A percentile compares a stretch with the other conserved stretches of the same genome.
Evolutionary conservation across 257 asterid species (phyloP).

Genomic region (Petunia axillaris): DNA sequence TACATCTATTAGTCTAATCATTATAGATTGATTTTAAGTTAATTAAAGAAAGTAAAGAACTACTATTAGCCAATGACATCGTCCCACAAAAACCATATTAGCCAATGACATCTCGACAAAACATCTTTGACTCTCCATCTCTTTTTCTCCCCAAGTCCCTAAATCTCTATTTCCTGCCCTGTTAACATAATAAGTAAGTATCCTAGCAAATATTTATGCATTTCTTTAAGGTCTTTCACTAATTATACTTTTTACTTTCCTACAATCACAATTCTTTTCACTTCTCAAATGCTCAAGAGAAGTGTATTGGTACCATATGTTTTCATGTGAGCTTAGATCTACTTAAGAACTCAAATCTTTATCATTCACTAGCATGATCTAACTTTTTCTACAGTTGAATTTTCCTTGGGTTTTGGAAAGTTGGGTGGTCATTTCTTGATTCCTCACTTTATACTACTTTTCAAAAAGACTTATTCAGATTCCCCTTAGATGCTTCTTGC

Average conservation of each 20-base stretch:
- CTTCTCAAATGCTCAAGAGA: no score
- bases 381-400: slow-evolving; percentile 27
- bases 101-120: slow-evolving; percentile 55
- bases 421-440: slow-evolving; percentile 54
- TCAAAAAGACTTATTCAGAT: slow-evolving; percentile 53
- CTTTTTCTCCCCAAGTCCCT: neutral
- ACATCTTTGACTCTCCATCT: slow-evolving; percentile 22
- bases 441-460: slow-evolving; percentile 49
- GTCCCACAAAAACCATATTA: slow-evolving; percentile 50
- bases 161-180: neutral
- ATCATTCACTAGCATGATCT: slow-evolving; percentile 47
- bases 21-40: no score
- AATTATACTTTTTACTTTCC: neutral
- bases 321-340: slow-evolving; percentile 31
- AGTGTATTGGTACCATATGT: neutral
- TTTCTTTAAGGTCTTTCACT: neutral
- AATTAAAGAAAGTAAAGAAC: no score
- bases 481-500: slow-evolving; percentile 42
- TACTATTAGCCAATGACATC: no score
- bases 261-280: neutral
- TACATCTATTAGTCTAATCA: no score
- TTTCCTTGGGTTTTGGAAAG: slow-evolving; percentile 61
- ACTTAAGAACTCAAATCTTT: slow-evolving; percentile 28
- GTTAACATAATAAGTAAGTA: neutral
- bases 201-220: neutral